phyloP scores from a whole-genome alignment of 257 asterid species.

The Agastache rugosa region DNA sequence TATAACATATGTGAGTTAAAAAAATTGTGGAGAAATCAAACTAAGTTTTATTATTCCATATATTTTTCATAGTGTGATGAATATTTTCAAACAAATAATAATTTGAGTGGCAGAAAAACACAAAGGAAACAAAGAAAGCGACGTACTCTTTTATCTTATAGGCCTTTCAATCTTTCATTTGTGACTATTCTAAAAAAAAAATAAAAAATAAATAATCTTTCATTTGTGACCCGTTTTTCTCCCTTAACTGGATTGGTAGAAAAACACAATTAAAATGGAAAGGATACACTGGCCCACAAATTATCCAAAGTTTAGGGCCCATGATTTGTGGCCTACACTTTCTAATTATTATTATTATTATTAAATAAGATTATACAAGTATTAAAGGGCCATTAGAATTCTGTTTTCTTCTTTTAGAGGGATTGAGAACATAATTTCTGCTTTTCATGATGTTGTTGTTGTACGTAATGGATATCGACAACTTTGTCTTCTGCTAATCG shows the following conservation, averaged over 20 bases:
- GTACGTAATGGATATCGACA: conserved; percentile 29
- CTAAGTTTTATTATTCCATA: no score
- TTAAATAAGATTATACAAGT: not conserved
- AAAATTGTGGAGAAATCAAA: no score
- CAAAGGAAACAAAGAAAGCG: not conserved
- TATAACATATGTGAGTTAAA: no score
- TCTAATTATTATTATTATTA: not conserved
- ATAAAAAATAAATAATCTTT: no score
- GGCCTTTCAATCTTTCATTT: not conserved
- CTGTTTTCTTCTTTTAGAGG: conserved; percentile 34
- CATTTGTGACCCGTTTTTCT: not conserved
- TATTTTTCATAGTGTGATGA: no score
- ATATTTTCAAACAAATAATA: no score
- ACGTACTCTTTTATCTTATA: not conserved
- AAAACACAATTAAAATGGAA: not conserved
- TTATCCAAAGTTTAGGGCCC: conserved; percentile 47
- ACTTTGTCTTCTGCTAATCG: conserved; percentile 2
- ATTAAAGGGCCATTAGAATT: conserved; percentile 37
- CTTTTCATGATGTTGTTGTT: conserved; percentile 50
- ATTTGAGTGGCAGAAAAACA: no score
- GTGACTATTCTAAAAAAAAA: no score
- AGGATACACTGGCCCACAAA: conserved; percentile 30
- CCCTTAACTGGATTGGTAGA: conserved; percentile 26
- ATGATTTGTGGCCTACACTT: conserved; percentile 40
- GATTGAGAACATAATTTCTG: conserved; percentile 29